These are phyloP conservation scores for Trichomonascaceae sp. DNA, from an alignment of 1,139 yeast genomes.

Conservation along the genomic window DNA sequence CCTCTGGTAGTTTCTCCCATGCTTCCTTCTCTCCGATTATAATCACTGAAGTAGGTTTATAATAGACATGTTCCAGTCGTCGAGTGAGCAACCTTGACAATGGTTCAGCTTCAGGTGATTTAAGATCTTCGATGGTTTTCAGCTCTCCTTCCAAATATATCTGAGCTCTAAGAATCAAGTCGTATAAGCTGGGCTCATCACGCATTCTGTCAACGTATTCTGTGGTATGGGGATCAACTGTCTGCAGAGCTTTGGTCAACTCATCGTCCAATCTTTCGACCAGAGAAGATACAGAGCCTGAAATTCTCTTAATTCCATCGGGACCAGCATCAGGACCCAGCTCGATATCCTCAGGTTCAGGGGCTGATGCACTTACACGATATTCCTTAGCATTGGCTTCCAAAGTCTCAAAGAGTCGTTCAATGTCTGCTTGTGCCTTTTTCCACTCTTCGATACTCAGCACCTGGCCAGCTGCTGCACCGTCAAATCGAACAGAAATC, in stretches of 20 bases:
- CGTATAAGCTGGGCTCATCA: constrained; percentile 76
- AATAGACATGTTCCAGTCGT: constrained; percentile 89
- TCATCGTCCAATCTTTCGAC: constrained; percentile 96
- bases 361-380: constrained; percentile 73
- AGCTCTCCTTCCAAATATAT: constrained; percentile 59
- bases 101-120: constrained; percentile 39
- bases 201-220: constrained; percentile 88
- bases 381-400: constrained; percentile 54
- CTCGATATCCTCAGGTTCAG: constrained; percentile 73
- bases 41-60: constrained; percentile 78
- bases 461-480: constrained; percentile 53
- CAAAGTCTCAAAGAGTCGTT: constrained; percentile 57
- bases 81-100: constrained; percentile 70
- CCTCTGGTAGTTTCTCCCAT: constrained; percentile 48
- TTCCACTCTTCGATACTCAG: constrained; percentile 86
- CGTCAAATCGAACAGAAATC: constrained; percentile 82
- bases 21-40: constrained; percentile 62
- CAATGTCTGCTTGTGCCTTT: constrained; percentile 56
- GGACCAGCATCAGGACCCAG: constrained; percentile 57
- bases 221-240: constrained; percentile 89
- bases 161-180: constrained; percentile 77
- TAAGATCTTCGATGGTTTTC: constrained; percentile 30
- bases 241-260: constrained; percentile 78
- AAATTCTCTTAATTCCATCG: constrained; percentile 67
- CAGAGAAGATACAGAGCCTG: constrained; percentile 80